Conservation (phyloP, 2,329 filamentous ascomycete species). For the Apiospora pterosperma region DNA sequence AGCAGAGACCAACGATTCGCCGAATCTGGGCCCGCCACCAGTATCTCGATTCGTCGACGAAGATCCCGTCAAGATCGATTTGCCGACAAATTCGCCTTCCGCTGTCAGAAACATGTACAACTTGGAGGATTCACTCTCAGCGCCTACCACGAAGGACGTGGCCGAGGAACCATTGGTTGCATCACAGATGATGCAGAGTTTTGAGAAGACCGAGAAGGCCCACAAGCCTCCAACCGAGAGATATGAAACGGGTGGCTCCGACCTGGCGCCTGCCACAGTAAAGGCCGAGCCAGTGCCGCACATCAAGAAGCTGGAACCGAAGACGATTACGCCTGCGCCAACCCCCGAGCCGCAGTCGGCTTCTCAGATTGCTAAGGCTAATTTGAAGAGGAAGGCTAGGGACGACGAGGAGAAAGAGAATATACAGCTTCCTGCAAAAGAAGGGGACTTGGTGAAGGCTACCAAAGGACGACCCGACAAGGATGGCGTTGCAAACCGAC, state of each 20-base stretch:
- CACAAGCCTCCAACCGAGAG: not conserved
- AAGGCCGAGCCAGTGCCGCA: not conserved
- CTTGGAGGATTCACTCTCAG: constrained; percentile 3
- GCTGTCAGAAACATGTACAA: not conserved
- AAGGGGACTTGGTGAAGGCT: not conserved
- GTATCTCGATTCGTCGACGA: constrained; percentile 57
- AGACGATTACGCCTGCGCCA: not conserved
- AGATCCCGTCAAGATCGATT: constrained; percentile 51
- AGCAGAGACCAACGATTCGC: constrained; percentile 55
- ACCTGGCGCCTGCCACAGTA: not conserved
- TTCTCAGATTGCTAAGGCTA: constrained; percentile 37
- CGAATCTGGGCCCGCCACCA: constrained; percentile 64
- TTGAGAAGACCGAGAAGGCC: not conserved
- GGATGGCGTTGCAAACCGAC: constrained; percentile 30
- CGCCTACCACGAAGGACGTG: constrained; percentile 6
- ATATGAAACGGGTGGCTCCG: not conserved
- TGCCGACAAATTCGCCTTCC: constrained; percentile 30
- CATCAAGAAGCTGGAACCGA: not conserved
- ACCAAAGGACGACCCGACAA: not conserved
- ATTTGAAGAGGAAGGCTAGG: constrained; percentile 57
- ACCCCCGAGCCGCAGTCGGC: constrained; percentile 11
- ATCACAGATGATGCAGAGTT: constrained; percentile 7
- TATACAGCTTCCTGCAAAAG: constrained; percentile 9
- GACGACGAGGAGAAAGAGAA: constrained; percentile 51
- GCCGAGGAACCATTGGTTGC: not conserved